A percentile compares a stretch with the other conserved stretches of the same genome.
These are phyloP conservation scores for Balansia obtecta DNA, from an alignment of 2,329 filamentous ascomycete genomes.

Conservation along the genomic window DNA sequence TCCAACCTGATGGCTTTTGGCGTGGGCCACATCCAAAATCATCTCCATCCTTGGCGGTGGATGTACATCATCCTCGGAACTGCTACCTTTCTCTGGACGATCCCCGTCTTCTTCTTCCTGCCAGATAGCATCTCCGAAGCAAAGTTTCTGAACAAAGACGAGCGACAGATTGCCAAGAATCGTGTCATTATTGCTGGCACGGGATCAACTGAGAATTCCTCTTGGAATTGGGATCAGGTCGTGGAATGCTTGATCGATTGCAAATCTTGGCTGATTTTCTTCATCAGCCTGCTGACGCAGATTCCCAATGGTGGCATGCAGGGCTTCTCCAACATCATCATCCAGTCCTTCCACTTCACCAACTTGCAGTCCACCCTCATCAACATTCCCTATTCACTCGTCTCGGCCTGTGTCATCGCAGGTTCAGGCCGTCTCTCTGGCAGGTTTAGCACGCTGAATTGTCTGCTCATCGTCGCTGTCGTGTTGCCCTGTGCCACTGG, in stretches of 20 bases:
- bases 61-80: slow-evolving; percentile 45
- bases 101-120: slow-evolving; percentile 34
- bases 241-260: slow-evolving; percentile 42
- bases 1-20: slow-evolving; percentile 41
- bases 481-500: slow-evolving; percentile 39
- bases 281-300: slow-evolving; percentile 38
- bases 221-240: slow-evolving; percentile 38
- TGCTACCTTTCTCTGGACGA: slow-evolving; percentile 37
- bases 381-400: slow-evolving; percentile 45
- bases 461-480: slow-evolving; percentile 35
- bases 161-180: slow-evolving; percentile 34
- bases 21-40: slow-evolving; percentile 37
- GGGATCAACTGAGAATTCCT: slow-evolving; percentile 34
- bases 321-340: slow-evolving; percentile 45
- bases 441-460: slow-evolving; percentile 36
- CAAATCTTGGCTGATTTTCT: slow-evolving; percentile 48
- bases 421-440: slow-evolving; percentile 39
- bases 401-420: slow-evolving; percentile 34
- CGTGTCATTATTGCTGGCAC: slow-evolving; percentile 38
- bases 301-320: slow-evolving; percentile 52
- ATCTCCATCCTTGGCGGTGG: slow-evolving; percentile 39
- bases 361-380: slow-evolving; percentile 41
- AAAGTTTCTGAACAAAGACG: slow-evolving; percentile 40
- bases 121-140: slow-evolving; percentile 43
- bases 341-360: slow-evolving; percentile 43